Evolutionary conservation across 495 filamentous ascomycete species (phyloP).

Genomic region (Aspergillus cavernicola): DNA sequence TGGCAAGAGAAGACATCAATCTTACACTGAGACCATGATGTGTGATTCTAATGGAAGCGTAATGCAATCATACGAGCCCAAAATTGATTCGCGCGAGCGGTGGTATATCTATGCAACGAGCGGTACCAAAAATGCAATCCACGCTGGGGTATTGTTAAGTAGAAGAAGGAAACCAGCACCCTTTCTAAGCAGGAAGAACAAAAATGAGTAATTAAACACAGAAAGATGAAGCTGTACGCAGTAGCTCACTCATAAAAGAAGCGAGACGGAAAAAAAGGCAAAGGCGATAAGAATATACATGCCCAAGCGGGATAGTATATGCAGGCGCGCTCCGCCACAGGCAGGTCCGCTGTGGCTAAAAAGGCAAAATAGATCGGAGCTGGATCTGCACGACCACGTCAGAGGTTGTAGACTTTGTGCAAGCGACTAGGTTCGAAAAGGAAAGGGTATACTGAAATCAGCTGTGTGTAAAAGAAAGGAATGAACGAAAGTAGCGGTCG

Average conservation of each 20-base stretch:
- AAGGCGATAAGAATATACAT: too few relatives aligned
- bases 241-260: constrained; percentile 2
- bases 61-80: not conserved
- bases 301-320: constrained; percentile 2
- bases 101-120: constrained; percentile 9
- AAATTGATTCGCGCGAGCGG: constrained; percentile 7
- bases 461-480: constrained; percentile 12
- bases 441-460: constrained; percentile 12
- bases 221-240: constrained; percentile 11
- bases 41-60: not conserved
- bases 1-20: not conserved
- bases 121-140: constrained; percentile 1
- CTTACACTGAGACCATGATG: constrained; percentile 4
- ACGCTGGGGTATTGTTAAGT: not conserved
- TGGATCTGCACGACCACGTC: constrained; percentile 31
- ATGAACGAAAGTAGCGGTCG: constrained; percentile 12
- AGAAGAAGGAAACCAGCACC: not conserved
- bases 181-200: not conserved
- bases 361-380: constrained; percentile 18
- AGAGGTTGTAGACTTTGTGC: constrained; percentile 18
- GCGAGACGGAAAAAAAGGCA: constrained; percentile 1
- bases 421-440: constrained; percentile 6
- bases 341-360: constrained; percentile 28
- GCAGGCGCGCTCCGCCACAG: constrained; percentile 40
- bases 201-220: constrained; percentile 1